Evolutionary conservation across 192 early-diverging fungal species (phyloP).

Genomic region (Coemansia guatemalensis): DNA sequence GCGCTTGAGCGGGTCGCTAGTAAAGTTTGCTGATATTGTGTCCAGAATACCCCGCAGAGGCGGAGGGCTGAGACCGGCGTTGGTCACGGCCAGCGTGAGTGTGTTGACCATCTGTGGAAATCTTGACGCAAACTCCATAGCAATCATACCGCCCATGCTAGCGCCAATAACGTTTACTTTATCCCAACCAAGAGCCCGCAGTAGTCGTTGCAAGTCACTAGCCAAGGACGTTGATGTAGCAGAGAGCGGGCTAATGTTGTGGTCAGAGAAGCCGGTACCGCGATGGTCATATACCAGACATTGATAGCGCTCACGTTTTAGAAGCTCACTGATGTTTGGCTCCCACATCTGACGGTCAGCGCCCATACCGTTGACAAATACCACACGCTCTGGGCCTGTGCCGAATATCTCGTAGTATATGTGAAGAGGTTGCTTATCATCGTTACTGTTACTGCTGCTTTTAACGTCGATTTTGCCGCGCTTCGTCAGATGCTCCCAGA

Average conservation of each 20-base stretch:
- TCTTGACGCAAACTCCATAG: constrained; percentile 63
- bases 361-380: constrained; percentile 52
- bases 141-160: constrained; percentile 88
- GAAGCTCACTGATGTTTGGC: constrained; percentile 56
- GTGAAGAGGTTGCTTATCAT: constrained; percentile 4
- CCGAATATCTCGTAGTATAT: constrained; percentile 53
- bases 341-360: constrained; percentile 55
- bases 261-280: constrained; percentile 62
- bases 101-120: constrained; percentile 59
- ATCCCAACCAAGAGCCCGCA: constrained; percentile 69
- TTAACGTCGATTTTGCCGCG: constrained; percentile 36
- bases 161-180: constrained; percentile 73
- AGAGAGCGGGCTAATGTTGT: neutral
- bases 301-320: constrained; percentile 59
- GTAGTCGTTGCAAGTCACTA: constrained; percentile 64
- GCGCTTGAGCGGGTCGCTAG: constrained; percentile 30
- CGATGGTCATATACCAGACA: constrained; percentile 80
- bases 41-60: constrained; percentile 36
- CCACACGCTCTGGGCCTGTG: constrained; percentile 18
- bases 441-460: neutral
- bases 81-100: constrained; percentile 40
- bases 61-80: constrained; percentile 40
- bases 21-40: constrained; percentile 32
- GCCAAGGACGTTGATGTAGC: constrained; percentile 35
- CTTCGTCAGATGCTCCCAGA: constrained; percentile 36